phyloP scores from a whole-genome alignment of 1,284 basidiomycete species.

The Apiotrichum akiyoshidainum region DNA sequence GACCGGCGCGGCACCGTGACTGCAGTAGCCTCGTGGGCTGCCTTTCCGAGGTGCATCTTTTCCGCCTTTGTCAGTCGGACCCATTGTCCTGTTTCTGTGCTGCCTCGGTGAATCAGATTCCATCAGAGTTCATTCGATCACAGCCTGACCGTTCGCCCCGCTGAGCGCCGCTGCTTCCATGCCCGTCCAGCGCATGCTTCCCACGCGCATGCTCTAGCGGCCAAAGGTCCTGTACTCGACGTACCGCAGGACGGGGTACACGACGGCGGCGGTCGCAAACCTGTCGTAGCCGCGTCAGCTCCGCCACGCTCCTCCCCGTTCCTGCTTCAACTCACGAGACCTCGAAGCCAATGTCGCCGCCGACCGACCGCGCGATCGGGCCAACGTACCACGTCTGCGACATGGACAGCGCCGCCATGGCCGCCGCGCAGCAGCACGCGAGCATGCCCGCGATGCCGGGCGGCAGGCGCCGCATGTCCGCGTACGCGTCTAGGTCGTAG shows the following conservation, averaged over 20 bases:
- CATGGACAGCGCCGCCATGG: constrained; percentile 50
- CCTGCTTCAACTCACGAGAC: constrained; percentile 41
- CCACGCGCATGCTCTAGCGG: background rate
- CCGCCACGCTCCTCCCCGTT: too few species aligned
- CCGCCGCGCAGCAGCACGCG: constrained; percentile 55
- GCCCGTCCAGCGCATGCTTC: too few species aligned
- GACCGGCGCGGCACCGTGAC: too few species aligned
- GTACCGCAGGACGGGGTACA: constrained; percentile 4
- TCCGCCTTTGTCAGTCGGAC: too few species aligned
- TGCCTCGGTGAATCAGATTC: too few species aligned
- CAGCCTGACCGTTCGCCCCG: too few species aligned
- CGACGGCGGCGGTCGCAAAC: background rate
- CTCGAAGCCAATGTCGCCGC: constrained; percentile 62
- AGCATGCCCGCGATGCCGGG: constrained; percentile 59
- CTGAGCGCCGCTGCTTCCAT: too few species aligned
- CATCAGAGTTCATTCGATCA: too few species aligned
- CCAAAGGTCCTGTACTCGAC: constrained; percentile 5
- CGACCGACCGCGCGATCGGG: constrained; percentile 54
- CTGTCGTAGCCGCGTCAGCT: too few species aligned
- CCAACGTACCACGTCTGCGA: constrained; percentile 56
- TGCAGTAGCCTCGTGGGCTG: too few species aligned
- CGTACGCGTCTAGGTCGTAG: constrained; percentile 59
- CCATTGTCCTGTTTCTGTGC: too few species aligned
- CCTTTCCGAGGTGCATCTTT: too few species aligned
- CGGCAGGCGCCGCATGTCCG: constrained; percentile 56